Evolutionary conservation across 164 flowering plant species (phyloP).

Genomic region (Houttuynia cordata): DNA sequence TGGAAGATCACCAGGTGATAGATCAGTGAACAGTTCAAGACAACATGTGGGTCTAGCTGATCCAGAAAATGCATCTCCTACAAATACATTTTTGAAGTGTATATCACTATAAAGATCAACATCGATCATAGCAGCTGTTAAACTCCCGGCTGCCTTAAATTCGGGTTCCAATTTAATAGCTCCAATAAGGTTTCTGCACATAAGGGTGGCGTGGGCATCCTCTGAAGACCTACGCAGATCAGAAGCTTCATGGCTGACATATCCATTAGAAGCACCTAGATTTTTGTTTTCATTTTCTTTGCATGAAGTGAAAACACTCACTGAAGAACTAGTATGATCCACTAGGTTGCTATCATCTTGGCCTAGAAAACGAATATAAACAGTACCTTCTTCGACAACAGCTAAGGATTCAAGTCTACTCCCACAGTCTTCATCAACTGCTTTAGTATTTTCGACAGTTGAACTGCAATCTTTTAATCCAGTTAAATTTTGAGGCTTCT

Average conservation of each 20-base stretch:
- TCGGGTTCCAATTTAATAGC: neutral
- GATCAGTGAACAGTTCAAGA: neutral
- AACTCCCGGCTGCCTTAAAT: neutral
- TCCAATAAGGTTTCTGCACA: neutral
- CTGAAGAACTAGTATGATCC: constrained; percentile 2
- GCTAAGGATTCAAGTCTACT: neutral
- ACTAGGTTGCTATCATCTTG: constrained; percentile 1
- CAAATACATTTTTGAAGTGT: neutral
- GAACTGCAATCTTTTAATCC: neutral
- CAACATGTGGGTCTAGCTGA: neutral
- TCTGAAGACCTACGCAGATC: neutral
- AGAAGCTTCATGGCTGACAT: neutral
- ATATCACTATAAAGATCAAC: neutral
- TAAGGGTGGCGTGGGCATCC: neutral
- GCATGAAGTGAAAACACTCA: neutral
- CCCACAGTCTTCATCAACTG: neutral
- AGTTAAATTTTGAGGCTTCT: neutral
- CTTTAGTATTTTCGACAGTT: neutral
- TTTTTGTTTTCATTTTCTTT: neutral
- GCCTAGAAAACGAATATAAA: neutral
- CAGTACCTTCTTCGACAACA: neutral
- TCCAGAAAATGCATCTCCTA: neutral
- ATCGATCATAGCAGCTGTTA: neutral
- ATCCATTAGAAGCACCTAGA: neutral
- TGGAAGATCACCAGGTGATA: neutral